A percentile compares a stretch with the other conserved stretches of the same genome.
Conservation (phyloP, 768 basidiomycete genomes). For the Gelatoporia subvermispora region DNA sequence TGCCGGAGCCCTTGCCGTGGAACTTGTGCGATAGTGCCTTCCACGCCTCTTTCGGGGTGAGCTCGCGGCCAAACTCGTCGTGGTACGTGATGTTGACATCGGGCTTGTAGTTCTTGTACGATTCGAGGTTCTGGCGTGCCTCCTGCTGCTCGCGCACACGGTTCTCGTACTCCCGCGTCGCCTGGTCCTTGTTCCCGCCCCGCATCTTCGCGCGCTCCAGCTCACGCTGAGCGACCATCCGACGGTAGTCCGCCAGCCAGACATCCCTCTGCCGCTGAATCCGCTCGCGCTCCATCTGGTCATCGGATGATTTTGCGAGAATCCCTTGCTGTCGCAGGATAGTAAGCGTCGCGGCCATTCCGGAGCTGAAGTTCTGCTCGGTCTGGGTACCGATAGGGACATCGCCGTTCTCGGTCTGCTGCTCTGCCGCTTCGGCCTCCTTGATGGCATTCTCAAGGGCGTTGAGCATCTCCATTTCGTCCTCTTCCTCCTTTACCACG, state of each 20-base stretch:
- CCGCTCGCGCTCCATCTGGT: constrained; percentile 71
- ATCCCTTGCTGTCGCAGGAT: constrained; percentile 93
- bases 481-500: constrained; percentile 70
- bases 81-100: constrained; percentile 95
- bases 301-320: constrained; percentile 56
- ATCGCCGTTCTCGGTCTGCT: constrained; percentile 28
- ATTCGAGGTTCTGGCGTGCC: constrained; percentile 71
- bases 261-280: constrained; percentile 80
- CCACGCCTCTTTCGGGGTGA: constrained; percentile 97
- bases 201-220: constrained; percentile 71
- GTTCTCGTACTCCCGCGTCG: constrained; percentile 92
- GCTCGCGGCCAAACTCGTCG: constrained; percentile 86
- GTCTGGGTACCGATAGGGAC: constrained; percentile 56
- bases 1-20: constrained; percentile 96
- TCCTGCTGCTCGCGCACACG: constrained; percentile 88
- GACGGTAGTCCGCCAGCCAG: constrained; percentile 86
- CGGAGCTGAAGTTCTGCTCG: constrained; percentile 77
- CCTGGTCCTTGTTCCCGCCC: constrained; percentile 85
- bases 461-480: constrained; percentile 73
- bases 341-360: constrained; percentile 84
- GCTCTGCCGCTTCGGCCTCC: constrained; percentile 53
- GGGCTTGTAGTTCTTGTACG: constrained; percentile 93
- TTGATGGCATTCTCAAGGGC: constrained; percentile 69
- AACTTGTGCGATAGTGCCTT: constrained; percentile 96
- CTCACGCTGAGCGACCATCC: constrained; percentile 72